Evolutionary conservation across 768 basidiomycete genomes (phyloP).

Genomic region (Mrakia hoshinonis): DNA sequence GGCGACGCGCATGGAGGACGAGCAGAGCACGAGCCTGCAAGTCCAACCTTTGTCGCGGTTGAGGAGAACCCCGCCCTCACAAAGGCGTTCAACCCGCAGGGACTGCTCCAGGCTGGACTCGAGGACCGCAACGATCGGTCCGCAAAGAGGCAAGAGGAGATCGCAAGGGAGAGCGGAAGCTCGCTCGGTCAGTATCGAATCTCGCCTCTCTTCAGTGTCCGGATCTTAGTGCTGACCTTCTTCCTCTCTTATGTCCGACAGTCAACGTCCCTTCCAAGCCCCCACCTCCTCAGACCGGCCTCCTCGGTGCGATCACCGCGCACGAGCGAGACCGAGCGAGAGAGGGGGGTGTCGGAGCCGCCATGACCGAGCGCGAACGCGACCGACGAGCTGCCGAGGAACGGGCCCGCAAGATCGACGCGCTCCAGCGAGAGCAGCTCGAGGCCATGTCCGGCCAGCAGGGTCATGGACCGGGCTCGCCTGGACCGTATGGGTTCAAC

Average conservation of each 20-base stretch:
- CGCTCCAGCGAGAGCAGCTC: constrained; percentile 75
- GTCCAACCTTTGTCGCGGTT: constrained; percentile 60
- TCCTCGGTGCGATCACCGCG: constrained; percentile 89
- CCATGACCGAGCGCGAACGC: constrained; percentile 87
- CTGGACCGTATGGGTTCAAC: constrained; percentile 46
- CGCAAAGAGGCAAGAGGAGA: constrained; percentile 87
- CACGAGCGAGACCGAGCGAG: constrained; percentile 90
- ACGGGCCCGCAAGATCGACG: constrained; percentile 83
- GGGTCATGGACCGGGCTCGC: constrained; percentile 48
- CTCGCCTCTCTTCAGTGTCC: too few species aligned
- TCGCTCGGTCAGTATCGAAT: constrained; percentile 57
- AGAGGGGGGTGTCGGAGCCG: constrained; percentile 88
- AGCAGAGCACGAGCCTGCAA: constrained; percentile 42
- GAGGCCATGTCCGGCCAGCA: constrained; percentile 70
- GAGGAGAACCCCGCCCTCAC: constrained; percentile 71
- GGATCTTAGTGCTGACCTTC: too few species aligned
- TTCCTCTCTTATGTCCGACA: neutral
- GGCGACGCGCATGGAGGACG: constrained; percentile 50
- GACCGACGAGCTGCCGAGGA: constrained; percentile 88
- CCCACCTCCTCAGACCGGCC: constrained; percentile 85
- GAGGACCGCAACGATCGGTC: constrained; percentile 94
- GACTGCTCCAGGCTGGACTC: constrained; percentile 84
- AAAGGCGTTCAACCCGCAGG: constrained; percentile 90
- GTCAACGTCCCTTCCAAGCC: constrained; percentile 93
- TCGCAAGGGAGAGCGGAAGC: constrained; percentile 81